Percentiles rank a stretch among this genome's conserved stretches.
Conservation (phyloP, 2,329 filamentous ascomycete genomes). For the Fusarium sp. region DNA sequence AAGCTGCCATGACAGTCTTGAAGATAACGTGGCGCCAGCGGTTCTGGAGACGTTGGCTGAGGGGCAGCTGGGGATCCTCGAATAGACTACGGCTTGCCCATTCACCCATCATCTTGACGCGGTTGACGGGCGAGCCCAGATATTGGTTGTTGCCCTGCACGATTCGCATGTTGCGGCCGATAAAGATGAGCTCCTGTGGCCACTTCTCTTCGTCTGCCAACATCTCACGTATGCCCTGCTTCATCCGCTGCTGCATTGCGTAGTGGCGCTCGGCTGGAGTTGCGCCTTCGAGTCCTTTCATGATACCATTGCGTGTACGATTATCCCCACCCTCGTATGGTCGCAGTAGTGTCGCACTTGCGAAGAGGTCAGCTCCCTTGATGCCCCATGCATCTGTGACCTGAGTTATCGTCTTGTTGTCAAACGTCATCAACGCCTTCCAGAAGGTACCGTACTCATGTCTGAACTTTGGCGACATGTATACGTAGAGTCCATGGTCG, state of each 20-base stretch:
- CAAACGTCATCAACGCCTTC: constrained; percentile 93
- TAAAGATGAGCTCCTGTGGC: constrained; percentile 92
- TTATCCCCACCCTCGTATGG: constrained; percentile 90
- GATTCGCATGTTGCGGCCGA: constrained; percentile 91
- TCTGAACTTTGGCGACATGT: constrained; percentile 86
- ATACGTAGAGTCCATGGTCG: constrained; percentile 96
- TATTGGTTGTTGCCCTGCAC: constrained; percentile 95
- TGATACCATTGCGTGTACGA: constrained; percentile 74
- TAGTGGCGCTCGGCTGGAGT: constrained; percentile 81
- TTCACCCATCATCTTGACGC: constrained; percentile 91
- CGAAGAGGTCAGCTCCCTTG: constrained; percentile 89
- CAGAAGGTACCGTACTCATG: constrained; percentile 91
- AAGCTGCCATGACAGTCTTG: constrained; percentile 78
- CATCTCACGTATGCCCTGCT: constrained; percentile 75
- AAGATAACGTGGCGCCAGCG: constrained; percentile 87
- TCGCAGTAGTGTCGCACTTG: constrained; percentile 87
- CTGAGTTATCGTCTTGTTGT: constrained; percentile 81
- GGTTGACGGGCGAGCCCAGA: constrained; percentile 88
- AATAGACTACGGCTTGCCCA: constrained; percentile 91
- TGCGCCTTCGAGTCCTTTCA: constrained; percentile 70
- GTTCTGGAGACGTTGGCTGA: constrained; percentile 73
- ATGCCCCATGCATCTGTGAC: constrained; percentile 89
- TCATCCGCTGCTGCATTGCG: constrained; percentile 89
- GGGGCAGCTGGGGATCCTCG: constrained; percentile 75
- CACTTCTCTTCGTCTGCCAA: constrained; percentile 88